Conservation (phyloP, 306 rosid genomes). For the Rosa multiflora region DNA sequence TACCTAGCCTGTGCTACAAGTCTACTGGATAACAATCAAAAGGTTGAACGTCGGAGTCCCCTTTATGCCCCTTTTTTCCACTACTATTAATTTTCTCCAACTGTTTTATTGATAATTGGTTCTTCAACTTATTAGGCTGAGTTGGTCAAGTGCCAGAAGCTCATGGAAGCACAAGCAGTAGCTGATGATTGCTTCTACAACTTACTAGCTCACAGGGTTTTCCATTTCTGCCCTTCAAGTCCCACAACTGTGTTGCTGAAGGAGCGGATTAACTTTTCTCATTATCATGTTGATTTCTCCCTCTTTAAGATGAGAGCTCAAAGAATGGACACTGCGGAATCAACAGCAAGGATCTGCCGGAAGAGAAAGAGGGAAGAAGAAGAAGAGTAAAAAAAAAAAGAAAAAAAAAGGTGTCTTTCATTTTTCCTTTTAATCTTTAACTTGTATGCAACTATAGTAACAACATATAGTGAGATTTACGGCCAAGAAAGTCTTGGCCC, state of each 20-base stretch:
- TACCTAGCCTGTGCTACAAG: conserved; percentile 15
- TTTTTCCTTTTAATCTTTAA: not conserved
- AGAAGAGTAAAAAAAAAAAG: no score
- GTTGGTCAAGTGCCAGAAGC: conserved; percentile 35
- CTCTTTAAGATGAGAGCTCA: conserved; percentile 10
- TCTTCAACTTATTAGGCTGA: conserved; percentile 31
- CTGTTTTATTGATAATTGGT: conserved; percentile 10
- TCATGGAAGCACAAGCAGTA: conserved; percentile 34
- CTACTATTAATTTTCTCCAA: not conserved
- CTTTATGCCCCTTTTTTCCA: not conserved
- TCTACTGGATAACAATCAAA: conserved; percentile 32
- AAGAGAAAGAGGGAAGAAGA: conserved; percentile 19
- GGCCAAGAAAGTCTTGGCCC: not conserved
- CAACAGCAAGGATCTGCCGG: conserved; percentile 3
- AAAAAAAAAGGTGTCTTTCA: not conserved
- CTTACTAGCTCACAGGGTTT: not conserved
- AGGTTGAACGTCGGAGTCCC: conserved; percentile 26
- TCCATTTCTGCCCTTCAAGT: conserved; percentile 36
- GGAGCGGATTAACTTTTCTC: conserved; percentile 10
- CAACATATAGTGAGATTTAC: not conserved
- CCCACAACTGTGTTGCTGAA: conserved; percentile 49
- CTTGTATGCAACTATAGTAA: not conserved
- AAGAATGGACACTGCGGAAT: not conserved
- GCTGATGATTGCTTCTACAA: not conserved
- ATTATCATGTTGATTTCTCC: conserved; percentile 22